Evolutionary conservation across 352 stramenopile species (phyloP).

Genomic region (Achlya hypogyna): DNA sequence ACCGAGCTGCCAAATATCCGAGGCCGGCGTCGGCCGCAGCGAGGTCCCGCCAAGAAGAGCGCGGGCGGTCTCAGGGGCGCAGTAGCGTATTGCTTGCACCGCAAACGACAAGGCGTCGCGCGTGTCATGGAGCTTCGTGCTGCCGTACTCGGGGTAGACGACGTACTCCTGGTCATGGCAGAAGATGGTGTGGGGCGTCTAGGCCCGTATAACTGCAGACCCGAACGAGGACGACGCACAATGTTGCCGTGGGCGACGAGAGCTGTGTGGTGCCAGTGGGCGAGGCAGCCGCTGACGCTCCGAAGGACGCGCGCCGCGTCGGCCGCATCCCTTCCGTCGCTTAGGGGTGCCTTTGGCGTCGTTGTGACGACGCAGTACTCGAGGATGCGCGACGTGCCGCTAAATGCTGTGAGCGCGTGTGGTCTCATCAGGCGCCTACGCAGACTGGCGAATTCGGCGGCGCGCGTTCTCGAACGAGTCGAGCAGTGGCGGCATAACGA

Average conservation of each 20-base stretch:
- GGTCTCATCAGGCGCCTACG: not conserved
- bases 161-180: not conserved
- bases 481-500: not conserved
- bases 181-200: not conserved
- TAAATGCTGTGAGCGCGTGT: constrained; percentile 23
- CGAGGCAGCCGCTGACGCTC: constrained; percentile 34
- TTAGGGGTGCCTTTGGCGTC: constrained; percentile 43
- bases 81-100: constrained; percentile 26
- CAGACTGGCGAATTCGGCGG: constrained; percentile 5
- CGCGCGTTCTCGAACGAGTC: constrained; percentile 18
- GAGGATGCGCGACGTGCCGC: constrained; percentile 38
- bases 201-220: not conserved
- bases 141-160: not conserved
- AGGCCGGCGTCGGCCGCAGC: constrained; percentile 36
- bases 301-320: constrained; percentile 30
- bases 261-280: constrained; percentile 49
- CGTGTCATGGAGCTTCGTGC: constrained; percentile 25
- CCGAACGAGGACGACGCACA: constrained; percentile 24
- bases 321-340: constrained; percentile 25
- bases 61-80: constrained; percentile 42
- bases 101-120: constrained; percentile 28
- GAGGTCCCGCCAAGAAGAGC: constrained; percentile 33
- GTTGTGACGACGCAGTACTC: constrained; percentile 47
- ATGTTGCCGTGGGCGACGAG: constrained; percentile 54
- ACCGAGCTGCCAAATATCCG: constrained; percentile 69